These are phyloP conservation scores for Penicillium goetzii DNA, from an alignment of 495 filamentous ascomycete genomes.

Conservation along the genomic window DNA sequence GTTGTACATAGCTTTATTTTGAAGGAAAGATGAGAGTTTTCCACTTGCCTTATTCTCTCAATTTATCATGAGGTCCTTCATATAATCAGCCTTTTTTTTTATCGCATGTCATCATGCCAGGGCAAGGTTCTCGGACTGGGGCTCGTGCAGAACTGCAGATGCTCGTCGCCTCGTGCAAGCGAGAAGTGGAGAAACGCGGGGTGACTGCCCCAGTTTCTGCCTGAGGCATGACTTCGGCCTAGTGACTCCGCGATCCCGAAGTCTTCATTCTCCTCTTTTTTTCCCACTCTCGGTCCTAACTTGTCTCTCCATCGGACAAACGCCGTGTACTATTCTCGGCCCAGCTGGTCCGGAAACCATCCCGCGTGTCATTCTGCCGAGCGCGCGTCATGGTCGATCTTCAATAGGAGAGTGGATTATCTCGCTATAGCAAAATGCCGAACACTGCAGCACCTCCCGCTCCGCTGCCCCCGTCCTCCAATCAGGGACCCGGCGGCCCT, in stretches of 20 bases:
- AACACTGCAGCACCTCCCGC: conserved; percentile 36
- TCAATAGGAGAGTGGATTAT: conserved; percentile 32
- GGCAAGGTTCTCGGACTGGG: background rate
- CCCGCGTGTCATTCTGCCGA: conserved; percentile 15
- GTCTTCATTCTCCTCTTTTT: conserved; percentile 20
- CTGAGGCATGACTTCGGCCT: conserved; percentile 28
- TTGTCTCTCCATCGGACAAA: conserved; percentile 28
- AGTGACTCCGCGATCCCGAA: conserved; percentile 17
- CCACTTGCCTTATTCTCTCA: background rate
- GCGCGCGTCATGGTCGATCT: conserved; percentile 30
- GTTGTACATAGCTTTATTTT: background rate
- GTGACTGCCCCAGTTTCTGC: conserved; percentile 27
- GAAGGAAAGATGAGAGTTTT: background rate
- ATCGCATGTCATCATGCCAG: background rate
- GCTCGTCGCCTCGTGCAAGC: background rate
- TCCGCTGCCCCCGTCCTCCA: conserved; percentile 33
- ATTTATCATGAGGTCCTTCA: background rate
- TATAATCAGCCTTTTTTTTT: background rate
- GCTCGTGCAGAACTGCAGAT: background rate
- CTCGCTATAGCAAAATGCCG: conserved; percentile 50
- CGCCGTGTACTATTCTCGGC: conserved; percentile 18
- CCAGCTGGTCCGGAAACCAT: conserved; percentile 11
- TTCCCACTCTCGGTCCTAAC: conserved; percentile 15
- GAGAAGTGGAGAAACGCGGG: conserved; percentile 30
- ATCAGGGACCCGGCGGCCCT: conserved; percentile 27